Percentiles rank a stretch among this genome's conserved stretches.
Evolutionary conservation across 2,329 filamentous ascomycete genomes (phyloP).

Genomic region (Ceratocystis eucalypticola): DNA sequence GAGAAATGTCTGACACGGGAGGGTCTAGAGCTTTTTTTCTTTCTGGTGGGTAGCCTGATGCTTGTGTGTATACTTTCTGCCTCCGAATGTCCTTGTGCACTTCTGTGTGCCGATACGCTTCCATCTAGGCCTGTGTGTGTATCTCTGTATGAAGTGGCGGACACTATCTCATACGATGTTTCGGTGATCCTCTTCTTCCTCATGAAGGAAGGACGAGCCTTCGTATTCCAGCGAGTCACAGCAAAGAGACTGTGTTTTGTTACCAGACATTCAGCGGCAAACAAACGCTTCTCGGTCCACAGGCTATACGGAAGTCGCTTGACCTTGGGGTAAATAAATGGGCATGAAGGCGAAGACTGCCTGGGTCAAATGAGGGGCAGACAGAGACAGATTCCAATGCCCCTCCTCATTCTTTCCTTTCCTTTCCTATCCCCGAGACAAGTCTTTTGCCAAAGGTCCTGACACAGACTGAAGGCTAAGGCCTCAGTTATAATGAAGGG

Average conservation of each 20-base stretch:
- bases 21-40: no score
- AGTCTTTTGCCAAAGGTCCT: slow-evolving; percentile 6
- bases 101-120: neutral
- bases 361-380: neutral
- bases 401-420: neutral
- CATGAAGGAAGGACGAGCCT: neutral
- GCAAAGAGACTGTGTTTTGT: neutral
- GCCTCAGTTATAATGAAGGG: neutral
- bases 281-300: neutral
- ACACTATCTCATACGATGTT: neutral
- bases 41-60: no score
- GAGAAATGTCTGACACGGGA: neutral
- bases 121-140: neutral
- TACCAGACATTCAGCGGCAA: neutral
- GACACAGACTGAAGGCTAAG: neutral
- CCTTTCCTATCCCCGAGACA: slow-evolving; percentile 3
- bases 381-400: neutral
- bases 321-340: neutral
- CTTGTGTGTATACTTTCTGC: no score
- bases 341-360: no score
- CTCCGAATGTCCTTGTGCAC: neutral
- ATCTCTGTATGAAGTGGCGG: neutral
- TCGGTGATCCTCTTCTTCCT: neutral
- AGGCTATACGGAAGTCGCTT: neutral
- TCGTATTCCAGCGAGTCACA: slow-evolving; percentile 4